Conservation (phyloP, 2,329 filamentous ascomycete genomes). For the Stagonosporopsis cucurbitacearum region DNA sequence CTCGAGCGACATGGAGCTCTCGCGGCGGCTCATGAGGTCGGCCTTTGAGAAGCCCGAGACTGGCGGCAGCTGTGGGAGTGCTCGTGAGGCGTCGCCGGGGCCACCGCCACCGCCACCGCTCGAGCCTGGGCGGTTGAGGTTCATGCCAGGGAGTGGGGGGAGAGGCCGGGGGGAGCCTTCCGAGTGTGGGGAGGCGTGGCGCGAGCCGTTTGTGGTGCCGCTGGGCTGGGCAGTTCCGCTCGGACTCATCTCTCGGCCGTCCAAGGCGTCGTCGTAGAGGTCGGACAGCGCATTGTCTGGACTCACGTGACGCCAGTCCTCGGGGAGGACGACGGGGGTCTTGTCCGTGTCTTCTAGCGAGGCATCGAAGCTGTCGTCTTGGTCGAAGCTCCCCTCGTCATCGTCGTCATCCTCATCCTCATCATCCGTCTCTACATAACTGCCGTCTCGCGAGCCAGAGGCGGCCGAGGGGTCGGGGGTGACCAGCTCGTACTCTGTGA, state of each 20-base stretch:
- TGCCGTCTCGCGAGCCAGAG: constrained; percentile 88
- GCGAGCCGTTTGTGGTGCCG: constrained; percentile 53
- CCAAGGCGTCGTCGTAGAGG: constrained; percentile 71
- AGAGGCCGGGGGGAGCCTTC: constrained; percentile 84
- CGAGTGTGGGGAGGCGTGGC: constrained; percentile 76
- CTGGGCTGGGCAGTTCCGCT: constrained; percentile 62
- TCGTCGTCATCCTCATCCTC: constrained; percentile 70
- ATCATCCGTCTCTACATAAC: constrained; percentile 77
- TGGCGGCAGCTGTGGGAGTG: constrained; percentile 73
- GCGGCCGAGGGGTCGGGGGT: constrained; percentile 93
- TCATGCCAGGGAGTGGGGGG: constrained; percentile 78
- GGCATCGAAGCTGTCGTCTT: constrained; percentile 92
- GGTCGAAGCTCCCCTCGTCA: constrained; percentile 70
- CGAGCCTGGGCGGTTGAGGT: constrained; percentile 58
- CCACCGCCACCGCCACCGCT: no score
- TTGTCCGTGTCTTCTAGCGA: constrained; percentile 96
- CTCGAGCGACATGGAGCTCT: constrained; percentile 79
- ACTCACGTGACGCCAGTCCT: constrained; percentile 88
- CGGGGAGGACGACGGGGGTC: constrained; percentile 95
- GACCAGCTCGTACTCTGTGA: constrained; percentile 98
- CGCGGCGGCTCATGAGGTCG: constrained; percentile 78
- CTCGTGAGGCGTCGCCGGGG: constrained; percentile 70
- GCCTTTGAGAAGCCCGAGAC: constrained; percentile 73
- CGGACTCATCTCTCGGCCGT: constrained; percentile 67
- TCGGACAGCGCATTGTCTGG: constrained; percentile 64